Evolutionary conservation across 2,329 filamentous ascomycete genomes (phyloP).

Genomic region (Colletotrichum coccodes): DNA sequence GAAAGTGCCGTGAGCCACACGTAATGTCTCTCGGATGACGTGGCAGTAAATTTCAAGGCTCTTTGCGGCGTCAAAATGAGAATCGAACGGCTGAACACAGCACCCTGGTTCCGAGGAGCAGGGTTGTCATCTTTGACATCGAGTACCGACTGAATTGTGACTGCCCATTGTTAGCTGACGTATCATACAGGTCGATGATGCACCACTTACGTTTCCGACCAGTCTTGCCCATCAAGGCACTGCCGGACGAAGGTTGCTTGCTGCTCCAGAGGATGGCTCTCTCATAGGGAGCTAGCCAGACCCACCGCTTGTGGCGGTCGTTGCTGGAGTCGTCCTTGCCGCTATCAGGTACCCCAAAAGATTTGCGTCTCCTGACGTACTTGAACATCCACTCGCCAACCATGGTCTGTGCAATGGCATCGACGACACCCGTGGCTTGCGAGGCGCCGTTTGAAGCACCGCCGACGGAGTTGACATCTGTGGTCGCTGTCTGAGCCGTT

Average conservation of each 20-base stretch:
- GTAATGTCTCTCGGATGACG: conserved; percentile 86
- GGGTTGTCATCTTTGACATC: conserved; percentile 96
- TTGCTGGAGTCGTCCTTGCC: conserved; percentile 77
- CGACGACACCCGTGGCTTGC: conserved; percentile 84
- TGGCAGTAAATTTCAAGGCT: conserved; percentile 93
- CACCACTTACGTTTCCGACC: conserved; percentile 86
- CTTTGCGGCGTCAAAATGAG: conserved; percentile 92
- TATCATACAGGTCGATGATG: conserved; percentile 16
- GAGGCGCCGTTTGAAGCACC: conserved; percentile 65
- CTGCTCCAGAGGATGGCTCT: conserved; percentile 97
- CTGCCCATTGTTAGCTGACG: conserved; percentile 59
- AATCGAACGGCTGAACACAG: conserved; percentile 91
- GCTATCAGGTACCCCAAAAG: conserved; percentile 82
- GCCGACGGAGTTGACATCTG: conserved; percentile 44
- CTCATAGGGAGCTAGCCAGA: conserved; percentile 98
- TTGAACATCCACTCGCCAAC: conserved; percentile 98
- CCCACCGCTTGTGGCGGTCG: conserved; percentile 94
- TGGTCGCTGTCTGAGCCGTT: conserved; percentile 60
- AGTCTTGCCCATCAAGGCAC: conserved; percentile 90
- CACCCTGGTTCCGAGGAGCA: conserved; percentile 74
- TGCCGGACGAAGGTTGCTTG: conserved; percentile 91
- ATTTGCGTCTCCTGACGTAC: conserved; percentile 87
- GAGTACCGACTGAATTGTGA: conserved; percentile 93
- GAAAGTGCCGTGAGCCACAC: conserved; percentile 94
- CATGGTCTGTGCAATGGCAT: conserved; percentile 98